phyloP scores from a whole-genome alignment of 2,329 filamentous ascomycete species.

The Periconia digitata region DNA sequence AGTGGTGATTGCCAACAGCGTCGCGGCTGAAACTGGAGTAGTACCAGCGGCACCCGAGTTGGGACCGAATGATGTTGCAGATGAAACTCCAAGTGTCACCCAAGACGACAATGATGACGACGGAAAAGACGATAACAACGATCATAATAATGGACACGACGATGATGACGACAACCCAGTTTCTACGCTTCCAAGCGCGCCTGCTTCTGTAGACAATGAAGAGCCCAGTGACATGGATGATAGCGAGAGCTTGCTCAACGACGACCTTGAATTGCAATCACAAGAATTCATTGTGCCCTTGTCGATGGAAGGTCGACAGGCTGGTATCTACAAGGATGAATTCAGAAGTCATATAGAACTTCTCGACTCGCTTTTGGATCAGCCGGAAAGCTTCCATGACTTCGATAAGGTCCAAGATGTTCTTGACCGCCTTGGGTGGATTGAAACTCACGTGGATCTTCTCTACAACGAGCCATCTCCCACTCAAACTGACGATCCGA shows the following conservation, averaged over 20 bases:
- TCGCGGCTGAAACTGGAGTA: constrained; percentile 6
- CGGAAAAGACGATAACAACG: no score
- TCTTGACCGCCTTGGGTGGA: constrained; percentile 20
- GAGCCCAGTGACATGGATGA: constrained; percentile 23
- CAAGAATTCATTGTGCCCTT: constrained; percentile 39
- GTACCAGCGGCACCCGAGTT: constrained; percentile 1
- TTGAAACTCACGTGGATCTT: constrained; percentile 39
- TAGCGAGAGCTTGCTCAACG: constrained; percentile 25
- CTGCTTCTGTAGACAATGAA: constrained; percentile 12
- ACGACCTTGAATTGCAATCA: constrained; percentile 28
- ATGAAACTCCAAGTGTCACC: no score
- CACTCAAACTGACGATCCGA: constrained; percentile 8
- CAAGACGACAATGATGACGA: background rate
- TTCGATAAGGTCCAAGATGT: constrained; percentile 20
- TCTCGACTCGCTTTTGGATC: constrained; percentile 18
- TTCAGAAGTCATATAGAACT: constrained; percentile 21
- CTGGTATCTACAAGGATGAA: constrained; percentile 21
- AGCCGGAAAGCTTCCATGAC: constrained; percentile 13
- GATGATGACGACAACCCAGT: background rate
- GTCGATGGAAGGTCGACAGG: constrained; percentile 34
- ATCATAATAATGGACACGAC: background rate
- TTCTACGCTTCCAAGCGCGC: background rate
- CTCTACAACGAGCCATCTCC: constrained; percentile 24
- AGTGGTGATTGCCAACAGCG: constrained; percentile 22
- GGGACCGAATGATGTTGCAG: background rate